These are phyloP conservation scores for Plasmodium blacklocki DNA, from an alignment of 169 alveolate genomes.

Conservation along the genomic window DNA sequence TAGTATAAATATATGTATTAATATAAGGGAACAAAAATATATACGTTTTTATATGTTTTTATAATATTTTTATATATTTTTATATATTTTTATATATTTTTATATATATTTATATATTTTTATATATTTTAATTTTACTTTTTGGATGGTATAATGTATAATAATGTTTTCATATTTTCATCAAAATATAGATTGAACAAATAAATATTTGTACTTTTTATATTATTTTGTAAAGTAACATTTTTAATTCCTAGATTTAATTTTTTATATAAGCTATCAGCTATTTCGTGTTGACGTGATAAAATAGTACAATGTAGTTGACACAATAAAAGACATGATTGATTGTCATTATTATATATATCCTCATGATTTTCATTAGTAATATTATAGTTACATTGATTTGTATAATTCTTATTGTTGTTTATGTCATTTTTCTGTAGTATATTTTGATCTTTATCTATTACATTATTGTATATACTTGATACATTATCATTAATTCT, in stretches of 20 bases:
- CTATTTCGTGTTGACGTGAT: not conserved
- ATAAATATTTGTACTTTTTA: not conserved
- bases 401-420: not conserved
- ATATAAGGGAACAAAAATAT: not conserved
- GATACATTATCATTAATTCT: not conserved
- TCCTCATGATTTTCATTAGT: not conserved
- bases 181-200: conserved; percentile 2
- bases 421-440: not conserved
- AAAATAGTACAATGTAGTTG: conserved; percentile 22
- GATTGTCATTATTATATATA: not conserved
- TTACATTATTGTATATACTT: not conserved
- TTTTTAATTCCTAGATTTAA: not conserved
- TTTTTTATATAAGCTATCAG: conserved; percentile 4
- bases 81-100: not conserved
- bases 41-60: too few species aligned
- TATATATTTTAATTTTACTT: not conserved
- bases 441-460: not conserved
- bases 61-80: too few species aligned
- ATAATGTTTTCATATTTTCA: conserved; percentile 27
- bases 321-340: conserved; percentile 14
- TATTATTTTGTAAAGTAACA: not conserved
- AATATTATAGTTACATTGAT: not conserved
- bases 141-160: conserved; percentile 4
- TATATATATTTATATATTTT: too few species aligned
- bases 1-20: not conserved